Evolutionary conservation across 148 eudicot genomes (phyloP).

Genomic region (Hydrangea macrophylla): DNA sequence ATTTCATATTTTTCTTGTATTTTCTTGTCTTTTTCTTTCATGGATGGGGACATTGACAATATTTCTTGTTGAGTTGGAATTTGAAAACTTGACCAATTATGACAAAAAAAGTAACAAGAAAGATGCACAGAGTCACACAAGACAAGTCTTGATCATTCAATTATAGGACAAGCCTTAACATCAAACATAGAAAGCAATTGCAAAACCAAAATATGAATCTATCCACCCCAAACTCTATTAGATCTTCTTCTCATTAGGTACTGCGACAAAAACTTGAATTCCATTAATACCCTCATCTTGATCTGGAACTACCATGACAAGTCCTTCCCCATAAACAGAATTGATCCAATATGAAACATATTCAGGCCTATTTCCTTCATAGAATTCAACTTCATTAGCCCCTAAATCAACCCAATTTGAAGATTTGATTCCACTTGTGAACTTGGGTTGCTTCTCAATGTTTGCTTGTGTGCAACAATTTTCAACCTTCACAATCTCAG

Average conservation of each 20-base stretch:
- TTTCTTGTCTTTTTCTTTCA: too few species aligned
- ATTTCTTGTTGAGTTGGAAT: too few species aligned
- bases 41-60: too few species aligned
- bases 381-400: constrained; percentile 21
- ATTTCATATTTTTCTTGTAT: too few species aligned
- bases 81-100: too few species aligned
- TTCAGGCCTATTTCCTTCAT: constrained; percentile 25
- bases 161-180: too few species aligned
- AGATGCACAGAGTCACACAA: background rate
- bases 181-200: background rate
- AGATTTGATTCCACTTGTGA: background rate
- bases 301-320: constrained; percentile 30
- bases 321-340: constrained; percentile 27
- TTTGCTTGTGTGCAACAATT: constrained; percentile 13
- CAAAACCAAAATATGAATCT: background rate
- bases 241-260: constrained; percentile 5
- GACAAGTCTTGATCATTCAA: too few species aligned
- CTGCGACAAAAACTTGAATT: constrained; percentile 19
- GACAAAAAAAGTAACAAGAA: too few species aligned
- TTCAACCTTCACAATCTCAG: constrained; percentile 18
- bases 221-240: background rate
- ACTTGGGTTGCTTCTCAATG: background rate
- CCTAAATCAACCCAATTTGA: constrained; percentile 32
- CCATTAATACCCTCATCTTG: constrained; percentile 13
- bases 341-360: constrained; percentile 39